A percentile compares a stretch with the other conserved stretches of the same genome.
Conservation (phyloP, 208 protist species). For the Wallacemonas rigidus region DNA sequence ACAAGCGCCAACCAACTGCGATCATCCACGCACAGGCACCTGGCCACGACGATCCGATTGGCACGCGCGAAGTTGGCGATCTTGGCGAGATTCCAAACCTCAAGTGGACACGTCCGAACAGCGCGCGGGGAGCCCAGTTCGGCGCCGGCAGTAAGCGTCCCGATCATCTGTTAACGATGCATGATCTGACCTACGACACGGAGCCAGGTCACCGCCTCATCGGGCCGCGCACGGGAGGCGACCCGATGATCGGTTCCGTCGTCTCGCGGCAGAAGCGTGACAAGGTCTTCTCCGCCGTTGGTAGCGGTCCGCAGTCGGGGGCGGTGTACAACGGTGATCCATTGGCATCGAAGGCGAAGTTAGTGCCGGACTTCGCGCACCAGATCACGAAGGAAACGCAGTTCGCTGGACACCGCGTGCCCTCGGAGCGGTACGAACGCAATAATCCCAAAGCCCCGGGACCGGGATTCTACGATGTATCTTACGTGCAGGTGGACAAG, state of each 20-base stretch:
- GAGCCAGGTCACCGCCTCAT: conserved; percentile 41
- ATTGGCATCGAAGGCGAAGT: conserved; percentile 41
- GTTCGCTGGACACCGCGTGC: conserved; percentile 74
- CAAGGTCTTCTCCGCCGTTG: conserved; percentile 31
- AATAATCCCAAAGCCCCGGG: conserved; percentile 70
- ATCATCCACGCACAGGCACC: conserved; percentile 64
- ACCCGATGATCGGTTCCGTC: conserved; percentile 62
- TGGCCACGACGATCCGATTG: conserved; percentile 60
- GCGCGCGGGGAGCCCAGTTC: conserved; percentile 40
- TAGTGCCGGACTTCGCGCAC: conserved; percentile 75
- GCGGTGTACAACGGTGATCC: conserved; percentile 48
- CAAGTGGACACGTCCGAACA: conserved; percentile 49
- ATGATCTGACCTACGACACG: conserved; percentile 69
- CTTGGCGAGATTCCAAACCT: conserved; percentile 69
- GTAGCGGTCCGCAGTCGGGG: conserved; percentile 54
- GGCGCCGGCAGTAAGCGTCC: conserved; percentile 37
- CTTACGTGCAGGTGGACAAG: conserved; percentile 56
- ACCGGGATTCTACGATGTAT: conserved; percentile 67
- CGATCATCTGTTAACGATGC: conserved; percentile 32
- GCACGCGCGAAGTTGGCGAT: conserved; percentile 44
- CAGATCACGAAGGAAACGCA: conserved; percentile 86
- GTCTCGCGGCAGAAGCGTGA: conserved; percentile 55
- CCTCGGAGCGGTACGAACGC: conserved; percentile 68
- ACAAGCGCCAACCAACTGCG: conserved; percentile 33
- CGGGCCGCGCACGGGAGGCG: conserved; percentile 50